Conservation (phyloP, 2,329 filamentous ascomycete species). For the Trichoderma sp. region DNA sequence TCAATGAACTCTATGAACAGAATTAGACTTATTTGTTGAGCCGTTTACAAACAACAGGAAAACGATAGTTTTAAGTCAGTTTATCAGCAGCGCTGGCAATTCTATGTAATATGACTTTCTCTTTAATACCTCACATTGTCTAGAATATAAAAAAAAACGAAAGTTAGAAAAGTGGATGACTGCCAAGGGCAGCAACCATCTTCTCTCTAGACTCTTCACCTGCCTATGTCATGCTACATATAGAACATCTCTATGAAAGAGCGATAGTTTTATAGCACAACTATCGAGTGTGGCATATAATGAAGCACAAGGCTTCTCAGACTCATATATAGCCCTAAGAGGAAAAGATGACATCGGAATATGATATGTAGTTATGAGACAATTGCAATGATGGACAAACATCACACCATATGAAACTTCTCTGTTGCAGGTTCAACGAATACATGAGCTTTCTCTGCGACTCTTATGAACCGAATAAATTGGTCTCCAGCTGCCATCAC, state of each 20-base stretch:
- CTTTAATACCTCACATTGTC: background rate
- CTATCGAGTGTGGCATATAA: background rate
- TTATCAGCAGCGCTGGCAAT: too few species aligned
- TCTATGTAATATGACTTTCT: too few species aligned
- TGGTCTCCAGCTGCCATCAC: background rate
- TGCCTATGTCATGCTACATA: background rate
- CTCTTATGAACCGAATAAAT: background rate
- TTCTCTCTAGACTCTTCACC: background rate
- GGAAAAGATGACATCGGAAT: background rate
- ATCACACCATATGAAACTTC: background rate
- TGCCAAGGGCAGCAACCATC: background rate
- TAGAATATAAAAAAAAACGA: background rate
- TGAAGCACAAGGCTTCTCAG: background rate
- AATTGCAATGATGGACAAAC: background rate
- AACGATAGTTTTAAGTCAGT: background rate
- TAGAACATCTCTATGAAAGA: background rate
- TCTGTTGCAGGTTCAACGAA: background rate
- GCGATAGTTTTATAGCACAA: background rate
- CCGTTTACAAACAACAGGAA: background rate
- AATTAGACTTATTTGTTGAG: background rate
- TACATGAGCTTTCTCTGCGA: background rate
- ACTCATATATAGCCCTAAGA: background rate
- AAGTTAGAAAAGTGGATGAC: background rate
- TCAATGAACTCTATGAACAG: background rate
- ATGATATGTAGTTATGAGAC: background rate